Evolutionary conservation across 306 rosid genomes (phyloP).

Genomic region (Crataegus laevigata): DNA sequence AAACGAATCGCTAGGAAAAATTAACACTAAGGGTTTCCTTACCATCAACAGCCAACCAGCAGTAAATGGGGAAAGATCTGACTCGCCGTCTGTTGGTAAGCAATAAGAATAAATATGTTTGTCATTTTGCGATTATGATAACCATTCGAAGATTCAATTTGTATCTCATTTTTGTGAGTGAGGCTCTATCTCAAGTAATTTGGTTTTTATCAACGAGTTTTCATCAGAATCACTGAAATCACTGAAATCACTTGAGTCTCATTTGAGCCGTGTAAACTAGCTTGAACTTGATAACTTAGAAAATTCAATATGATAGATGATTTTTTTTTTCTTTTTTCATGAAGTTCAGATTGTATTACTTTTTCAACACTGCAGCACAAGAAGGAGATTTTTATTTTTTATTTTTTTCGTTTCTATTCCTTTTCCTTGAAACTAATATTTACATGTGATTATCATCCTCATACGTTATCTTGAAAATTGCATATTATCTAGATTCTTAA

Average conservation of each 20-base stretch:
- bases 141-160: neutral
- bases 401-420: neutral
- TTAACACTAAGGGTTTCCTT: conserved; percentile 74
- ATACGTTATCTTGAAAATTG: neutral
- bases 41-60: conserved; percentile 98
- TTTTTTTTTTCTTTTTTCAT: neutral
- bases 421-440: neutral
- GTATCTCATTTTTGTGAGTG: neutral
- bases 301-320: neutral
- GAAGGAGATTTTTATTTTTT: neutral
- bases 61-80: conserved; percentile 82
- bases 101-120: neutral
- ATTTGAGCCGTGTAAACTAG: neutral
- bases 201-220: neutral
- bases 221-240: neutral
- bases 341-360: neutral
- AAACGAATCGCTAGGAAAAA: conserved; percentile 64
- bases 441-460: neutral
- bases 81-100: conserved; percentile 76
- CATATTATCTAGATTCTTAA: neutral
- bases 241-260: neutral
- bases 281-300: neutral
- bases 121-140: neutral
- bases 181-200: neutral
- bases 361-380: neutral